Evolutionary conservation across 805 yeast genomes (phyloP).

Genomic region (Torulaspora gathmanii): DNA sequence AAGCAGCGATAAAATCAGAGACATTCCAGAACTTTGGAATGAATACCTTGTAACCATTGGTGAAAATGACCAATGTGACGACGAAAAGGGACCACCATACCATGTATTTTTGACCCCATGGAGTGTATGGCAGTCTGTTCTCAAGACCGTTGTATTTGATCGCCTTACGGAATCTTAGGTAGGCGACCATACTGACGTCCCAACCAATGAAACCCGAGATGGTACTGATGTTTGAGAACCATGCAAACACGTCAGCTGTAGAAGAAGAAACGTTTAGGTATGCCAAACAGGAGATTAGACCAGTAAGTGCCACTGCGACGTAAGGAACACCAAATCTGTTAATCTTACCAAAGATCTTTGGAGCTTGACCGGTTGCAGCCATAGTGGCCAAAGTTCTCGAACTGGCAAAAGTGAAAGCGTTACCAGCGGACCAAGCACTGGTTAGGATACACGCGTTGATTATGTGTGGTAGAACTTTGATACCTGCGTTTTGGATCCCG

Average conservation of each 20-base stretch:
- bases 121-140: conserved; percentile 55
- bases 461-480: conserved; percentile 54
- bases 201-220: conserved; percentile 65
- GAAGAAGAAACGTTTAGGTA: conserved; percentile 52
- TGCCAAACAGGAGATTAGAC: conserved; percentile 41
- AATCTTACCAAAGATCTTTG: conserved; percentile 44
- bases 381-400: conserved; percentile 45
- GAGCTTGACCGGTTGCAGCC: conserved; percentile 50
- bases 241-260: conserved; percentile 51
- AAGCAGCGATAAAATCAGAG: conserved; percentile 65
- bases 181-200: conserved; percentile 50
- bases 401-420: conserved; percentile 51
- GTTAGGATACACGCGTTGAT: conserved; percentile 58
- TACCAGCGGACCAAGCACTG: conserved; percentile 49
- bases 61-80: conserved; percentile 50
- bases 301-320: conserved; percentile 27
- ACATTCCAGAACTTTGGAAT: conserved; percentile 46
- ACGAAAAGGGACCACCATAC: conserved; percentile 50
- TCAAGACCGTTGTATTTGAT: conserved; percentile 47
- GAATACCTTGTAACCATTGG: conserved; percentile 72
- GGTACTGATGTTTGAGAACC: conserved; percentile 63
- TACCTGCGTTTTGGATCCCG: conserved; percentile 60
- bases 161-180: conserved; percentile 62
- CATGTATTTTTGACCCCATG: conserved; percentile 53
- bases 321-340: conserved; percentile 55